Conservation (phyloP, 345 rosid species). For the Eucalyptus guilfoylei region DNA sequence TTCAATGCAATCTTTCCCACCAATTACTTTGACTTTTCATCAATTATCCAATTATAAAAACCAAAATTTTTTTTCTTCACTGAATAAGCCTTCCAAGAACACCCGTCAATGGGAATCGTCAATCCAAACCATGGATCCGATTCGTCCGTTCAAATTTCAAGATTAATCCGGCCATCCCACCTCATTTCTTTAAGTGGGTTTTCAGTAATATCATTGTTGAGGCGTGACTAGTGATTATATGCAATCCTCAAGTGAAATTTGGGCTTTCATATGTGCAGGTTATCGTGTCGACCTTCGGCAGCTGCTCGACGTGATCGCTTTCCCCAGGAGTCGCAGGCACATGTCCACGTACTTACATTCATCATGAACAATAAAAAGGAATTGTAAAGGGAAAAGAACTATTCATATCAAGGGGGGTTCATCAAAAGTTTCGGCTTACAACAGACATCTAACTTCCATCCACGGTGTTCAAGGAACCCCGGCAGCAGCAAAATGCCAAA, state of each 20-base stretch:
- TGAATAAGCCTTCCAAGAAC: neutral
- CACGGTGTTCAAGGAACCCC: neutral
- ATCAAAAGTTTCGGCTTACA: neutral
- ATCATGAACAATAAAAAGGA: neutral
- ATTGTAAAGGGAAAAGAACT: neutral
- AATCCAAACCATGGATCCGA: neutral
- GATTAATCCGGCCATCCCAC: neutral
- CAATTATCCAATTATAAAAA: neutral
- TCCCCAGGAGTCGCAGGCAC: neutral
- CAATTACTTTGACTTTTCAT: neutral
- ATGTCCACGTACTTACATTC: neutral
- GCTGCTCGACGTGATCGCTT: neutral
- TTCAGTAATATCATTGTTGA: neutral
- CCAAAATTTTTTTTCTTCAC: neutral
- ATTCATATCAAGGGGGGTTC: neutral
- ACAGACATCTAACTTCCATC: neutral
- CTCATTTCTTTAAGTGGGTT: neutral
- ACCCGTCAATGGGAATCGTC: neutral
- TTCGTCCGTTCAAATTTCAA: neutral
- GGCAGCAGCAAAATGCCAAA: neutral
- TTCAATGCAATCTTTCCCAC: too few species aligned
- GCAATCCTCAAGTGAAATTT: neutral
- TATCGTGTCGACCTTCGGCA: neutral
- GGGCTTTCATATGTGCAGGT: neutral
- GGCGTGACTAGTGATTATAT: neutral